Evolutionary conservation across 768 basidiomycete genomes (phyloP), one percentile per base, ranked within the genome.

Genomic region (Heimioporus sp.): DNA sequence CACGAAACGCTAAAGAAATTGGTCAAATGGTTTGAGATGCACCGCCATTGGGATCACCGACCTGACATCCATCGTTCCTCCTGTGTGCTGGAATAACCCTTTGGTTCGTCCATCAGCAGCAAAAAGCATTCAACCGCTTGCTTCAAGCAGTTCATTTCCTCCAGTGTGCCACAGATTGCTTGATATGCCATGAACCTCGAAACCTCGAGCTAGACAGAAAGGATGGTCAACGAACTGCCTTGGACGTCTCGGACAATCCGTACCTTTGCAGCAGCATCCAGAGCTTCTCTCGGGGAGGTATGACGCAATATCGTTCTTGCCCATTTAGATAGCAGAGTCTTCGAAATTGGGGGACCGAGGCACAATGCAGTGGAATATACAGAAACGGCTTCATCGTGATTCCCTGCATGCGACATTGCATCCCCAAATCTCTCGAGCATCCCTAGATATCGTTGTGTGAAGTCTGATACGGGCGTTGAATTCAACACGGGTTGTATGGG

Each of bases 121-220:
- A 28, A 28, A 28, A 28, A 28, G 24, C 24, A 28, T 28, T 28
- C 24, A 28, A 28, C 24, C 6, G 24, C 24, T 28, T 28, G 24
- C 24, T 3, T 6, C 24, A 28, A 28, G 3, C 24, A 7, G 6
- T 28, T 28, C 24, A 6, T 28, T 3, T 28, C 24, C 24, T 28
- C 24, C 1, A 28, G 24, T 28, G 24, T 28, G 7, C 5, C 35
- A 13, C 35, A 35, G 16, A 35, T 35, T 7, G 15, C 10, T 12
- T 15, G 34, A 15, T 4, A 35, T 12, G 15, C 15, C 11, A 13
- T 11, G 15, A 35, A 15, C 34, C 10, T 35, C 13, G 35, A 7
- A 35, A 35, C 35, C 51, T 41, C 46, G 48, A 56, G 55, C 53
- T 56, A 9, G 16, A 11, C 4, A 19, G 1, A 28, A 31, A 38